Conservation (phyloP, 2,329 filamentous ascomycete species). For the Aspergillus chevalieri region DNA sequence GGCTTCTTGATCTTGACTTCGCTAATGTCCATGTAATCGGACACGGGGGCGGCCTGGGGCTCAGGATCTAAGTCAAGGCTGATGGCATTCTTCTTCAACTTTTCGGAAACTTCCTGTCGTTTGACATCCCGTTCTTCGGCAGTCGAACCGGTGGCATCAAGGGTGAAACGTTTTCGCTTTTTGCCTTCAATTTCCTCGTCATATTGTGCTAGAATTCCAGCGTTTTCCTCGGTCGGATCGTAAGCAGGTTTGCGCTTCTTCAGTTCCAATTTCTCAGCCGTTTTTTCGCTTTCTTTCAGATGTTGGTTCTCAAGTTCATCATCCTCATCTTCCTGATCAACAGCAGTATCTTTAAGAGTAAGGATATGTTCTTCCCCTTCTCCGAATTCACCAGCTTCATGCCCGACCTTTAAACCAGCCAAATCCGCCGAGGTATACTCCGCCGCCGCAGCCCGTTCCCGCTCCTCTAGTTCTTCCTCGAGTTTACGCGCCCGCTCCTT, state of each 20-base stretch:
- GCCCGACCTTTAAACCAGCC: slow-evolving; percentile 83
- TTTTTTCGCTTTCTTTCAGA: slow-evolving; percentile 37
- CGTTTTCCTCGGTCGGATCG: slow-evolving; percentile 68
- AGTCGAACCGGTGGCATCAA: slow-evolving; percentile 70
- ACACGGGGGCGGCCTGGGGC: slow-evolving; percentile 59
- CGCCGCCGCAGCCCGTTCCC: slow-evolving; percentile 55
- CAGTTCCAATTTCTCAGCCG: slow-evolving; percentile 64
- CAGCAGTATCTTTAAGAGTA: slow-evolving; percentile 87
- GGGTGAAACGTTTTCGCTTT: slow-evolving; percentile 78
- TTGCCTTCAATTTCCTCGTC: slow-evolving; percentile 93
- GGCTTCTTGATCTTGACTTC: slow-evolving; percentile 91
- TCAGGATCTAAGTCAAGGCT: slow-evolving; percentile 62
- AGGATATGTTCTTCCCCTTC: slow-evolving; percentile 78
- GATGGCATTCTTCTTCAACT: slow-evolving; percentile 62
- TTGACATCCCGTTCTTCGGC: slow-evolving; percentile 57
- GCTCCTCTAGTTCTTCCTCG: slow-evolving; percentile 72
- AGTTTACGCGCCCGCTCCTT: slow-evolving; percentile 61
- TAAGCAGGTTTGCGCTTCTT: slow-evolving; percentile 90
- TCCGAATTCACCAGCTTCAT: slow-evolving; percentile 75
- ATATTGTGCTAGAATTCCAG: slow-evolving; percentile 77
- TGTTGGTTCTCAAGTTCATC: slow-evolving; percentile 64
- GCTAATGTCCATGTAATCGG: slow-evolving; percentile 81
- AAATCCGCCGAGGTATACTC: slow-evolving; percentile 83
- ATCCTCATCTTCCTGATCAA: slow-evolving; percentile 77
- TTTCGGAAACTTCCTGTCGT: slow-evolving; percentile 50